A percentile compares a stretch with the other conserved stretches of the same genome.
Evolutionary conservation across 2,329 filamentous ascomycete genomes (phyloP).

Genomic region (Aureobasidium uvarum): DNA sequence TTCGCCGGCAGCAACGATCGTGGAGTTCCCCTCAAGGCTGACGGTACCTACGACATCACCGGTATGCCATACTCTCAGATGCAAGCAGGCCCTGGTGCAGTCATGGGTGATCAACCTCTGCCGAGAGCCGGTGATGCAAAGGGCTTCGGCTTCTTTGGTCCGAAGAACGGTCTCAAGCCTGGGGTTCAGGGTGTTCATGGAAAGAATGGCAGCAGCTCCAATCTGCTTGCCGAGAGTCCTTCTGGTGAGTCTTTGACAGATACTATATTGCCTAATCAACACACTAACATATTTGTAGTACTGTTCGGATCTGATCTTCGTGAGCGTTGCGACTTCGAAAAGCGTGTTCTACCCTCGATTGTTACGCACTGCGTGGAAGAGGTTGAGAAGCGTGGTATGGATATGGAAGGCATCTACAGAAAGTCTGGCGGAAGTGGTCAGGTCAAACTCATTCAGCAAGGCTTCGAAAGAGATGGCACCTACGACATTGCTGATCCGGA

Average conservation of each 20-base stretch:
- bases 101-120: constrained; percentile 26
- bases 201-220: constrained; percentile 48
- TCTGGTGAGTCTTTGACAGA: constrained; percentile 34
- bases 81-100: constrained; percentile 34
- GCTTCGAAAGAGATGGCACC: constrained; percentile 77
- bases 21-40: constrained; percentile 29
- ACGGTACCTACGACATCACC: constrained; percentile 36
- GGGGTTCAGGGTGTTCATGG: constrained; percentile 38
- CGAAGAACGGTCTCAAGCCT: constrained; percentile 39
- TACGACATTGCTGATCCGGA: constrained; percentile 92
- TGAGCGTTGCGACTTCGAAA: constrained; percentile 83
- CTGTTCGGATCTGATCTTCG: constrained; percentile 89
- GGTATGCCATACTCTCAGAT: constrained; percentile 35
- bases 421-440: constrained; percentile 94
- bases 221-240: constrained; percentile 40
- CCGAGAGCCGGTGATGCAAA: constrained; percentile 27
- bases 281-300: constrained; percentile 37
- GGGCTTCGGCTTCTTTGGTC: constrained; percentile 40
- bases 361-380: constrained; percentile 95
- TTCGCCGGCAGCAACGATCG: constrained; percentile 56
- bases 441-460: constrained; percentile 84
- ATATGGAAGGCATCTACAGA: constrained; percentile 94
- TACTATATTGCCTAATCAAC: neutral
- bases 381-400: constrained; percentile 94
- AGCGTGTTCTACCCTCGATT: constrained; percentile 82